phyloP scores from a whole-genome alignment of 805 yeast species.

The Pichia nanzhaoensis region DNA sequence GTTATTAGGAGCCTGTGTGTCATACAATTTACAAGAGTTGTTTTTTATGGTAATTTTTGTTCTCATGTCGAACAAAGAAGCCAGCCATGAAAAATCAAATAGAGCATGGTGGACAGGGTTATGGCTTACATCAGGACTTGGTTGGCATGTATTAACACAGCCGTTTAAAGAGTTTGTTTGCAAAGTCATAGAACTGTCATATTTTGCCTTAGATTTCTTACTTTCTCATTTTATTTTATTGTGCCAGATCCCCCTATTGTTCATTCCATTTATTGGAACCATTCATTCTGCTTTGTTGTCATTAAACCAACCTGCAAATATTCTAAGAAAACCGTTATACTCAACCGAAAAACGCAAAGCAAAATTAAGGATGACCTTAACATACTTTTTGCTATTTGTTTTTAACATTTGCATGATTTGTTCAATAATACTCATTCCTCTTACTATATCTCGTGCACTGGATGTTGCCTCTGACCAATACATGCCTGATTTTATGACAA shows the following conservation, averaged over 20 bases:
- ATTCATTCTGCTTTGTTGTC: conserved; percentile 62
- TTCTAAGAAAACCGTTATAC: conserved; percentile 41
- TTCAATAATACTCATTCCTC: conserved; percentile 35
- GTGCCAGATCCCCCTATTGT: conserved; percentile 80
- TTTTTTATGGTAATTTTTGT: conserved; percentile 84
- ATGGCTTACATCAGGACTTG: conserved; percentile 94
- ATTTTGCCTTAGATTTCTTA: conserved; percentile 93
- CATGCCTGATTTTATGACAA: conserved; percentile 33
- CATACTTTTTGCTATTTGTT: conserved; percentile 34
- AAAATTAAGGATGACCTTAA: conserved; percentile 29
- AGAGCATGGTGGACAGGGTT: conserved; percentile 99
- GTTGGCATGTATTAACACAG: conserved; percentile 90
- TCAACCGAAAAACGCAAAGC: conserved; percentile 36
- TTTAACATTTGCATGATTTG: conserved; percentile 26
- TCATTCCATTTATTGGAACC: conserved; percentile 74
- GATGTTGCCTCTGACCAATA: conserved; percentile 35
- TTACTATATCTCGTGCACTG: conserved; percentile 29
- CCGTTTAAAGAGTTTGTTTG: conserved; percentile 94
- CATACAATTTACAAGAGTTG: conserved; percentile 49
- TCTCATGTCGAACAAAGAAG: conserved; percentile 82
- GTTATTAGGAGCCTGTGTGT: conserved; percentile 52
- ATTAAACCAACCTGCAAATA: conserved; percentile 49
- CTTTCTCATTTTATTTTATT: conserved; percentile 86
- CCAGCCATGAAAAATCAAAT: conserved; percentile 90
- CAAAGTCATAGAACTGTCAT: conserved; percentile 87